Base-by-base conservation (phyloP, 495 filamentous ascomycete species). In the Penicillium fimorum region DNA sequence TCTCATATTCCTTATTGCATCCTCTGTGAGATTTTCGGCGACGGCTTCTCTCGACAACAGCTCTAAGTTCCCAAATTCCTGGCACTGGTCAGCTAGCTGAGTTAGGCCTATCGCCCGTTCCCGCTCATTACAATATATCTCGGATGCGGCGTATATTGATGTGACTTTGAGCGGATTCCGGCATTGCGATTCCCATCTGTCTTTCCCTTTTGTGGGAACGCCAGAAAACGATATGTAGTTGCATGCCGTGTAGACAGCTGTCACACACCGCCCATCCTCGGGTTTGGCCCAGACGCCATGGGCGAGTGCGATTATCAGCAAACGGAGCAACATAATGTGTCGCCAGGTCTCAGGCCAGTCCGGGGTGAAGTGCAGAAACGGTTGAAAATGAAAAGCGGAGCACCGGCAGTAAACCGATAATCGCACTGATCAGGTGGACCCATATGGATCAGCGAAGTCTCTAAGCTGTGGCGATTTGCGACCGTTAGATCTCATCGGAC, bases 111-210 rank as follows among this genome's bases (percentile, higher is more conserved):
- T 50, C 1, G 46, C 35, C 15, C 60, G 63, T 13, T 76, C 72
- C 2, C 10, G 17, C 0, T 71, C 61, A 12, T 22, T 33, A 37
- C 75, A 79, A 42, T 75, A 74, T 0, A 67, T 40, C 2, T 71
- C 64, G 1, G 71, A 60, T 1, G 72, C 59, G 5, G 74, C 74
- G 47, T 77, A 78, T 15, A 75, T 74, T 8, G 74, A 78, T 4
- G 60, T 66, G 7, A 74, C 70, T 29, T 64, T 56, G 0, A 74
- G 49, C 0, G 66, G 61, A 41, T 76, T 73, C 27, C 67, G 69
- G 50, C 76, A 79, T 45, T 67, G 58, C 1, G 58, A 58, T 5
- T 65, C 56, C 60, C 69, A 76, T 37, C 63, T 55, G 1, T 63
- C 64, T 12, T 48, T 60, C 0, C 64, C 65, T 12, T 48, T 58